Evolutionary conservation across 169 alveolate genomes (phyloP), one percentile per base, ranked within the genome.

Genomic region (Cryptosporidium sp.): DNA sequence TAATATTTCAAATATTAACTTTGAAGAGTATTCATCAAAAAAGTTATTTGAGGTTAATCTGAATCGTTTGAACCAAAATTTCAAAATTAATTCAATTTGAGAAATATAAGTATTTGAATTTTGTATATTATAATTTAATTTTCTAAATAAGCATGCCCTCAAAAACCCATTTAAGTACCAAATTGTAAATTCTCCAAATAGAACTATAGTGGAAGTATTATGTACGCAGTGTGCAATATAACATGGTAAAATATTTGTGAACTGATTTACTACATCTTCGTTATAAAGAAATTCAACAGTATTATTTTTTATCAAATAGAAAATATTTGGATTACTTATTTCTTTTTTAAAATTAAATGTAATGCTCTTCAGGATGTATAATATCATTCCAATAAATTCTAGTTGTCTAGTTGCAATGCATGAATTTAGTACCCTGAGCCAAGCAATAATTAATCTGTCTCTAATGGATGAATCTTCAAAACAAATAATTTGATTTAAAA

Each of bases 101-200:
- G 5, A 73, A 39, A 53, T 12, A 33, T 33, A 73, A 10, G 70
- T 37, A 33, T 8, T 60, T 16, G 26, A 7, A 37, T 21, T 73
- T 33, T 53, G 45, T 7, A 31, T 21, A 58, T 23, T 52, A 37
- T 12, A 33, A 53, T 12, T 33, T 14, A n/a, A 29, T 3, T 31
- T 23, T 1, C 10, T 33, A 26, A 31, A 29, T 4, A 2, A 7
- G 29, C 53, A 53, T 35, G 14, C n/a, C n/a, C 39, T 53, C 35
- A 10, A 60, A 73, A 56, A 51, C 35, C 86, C 86, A 58, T 73
- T 53, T 18, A 73, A 73, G 39, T 73, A 73, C 89, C 89, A 80
- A 7, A 44, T 44, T 5, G 89, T 80, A 39, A 80, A 62, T n/a
- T 65, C 80, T 6, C 89, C 89, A 9, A 80, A 21, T 0, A 73